These are phyloP conservation scores for Ochetophila trinervis DNA, from an alignment of 306 rosid genomes.

Conservation along the genomic window DNA sequence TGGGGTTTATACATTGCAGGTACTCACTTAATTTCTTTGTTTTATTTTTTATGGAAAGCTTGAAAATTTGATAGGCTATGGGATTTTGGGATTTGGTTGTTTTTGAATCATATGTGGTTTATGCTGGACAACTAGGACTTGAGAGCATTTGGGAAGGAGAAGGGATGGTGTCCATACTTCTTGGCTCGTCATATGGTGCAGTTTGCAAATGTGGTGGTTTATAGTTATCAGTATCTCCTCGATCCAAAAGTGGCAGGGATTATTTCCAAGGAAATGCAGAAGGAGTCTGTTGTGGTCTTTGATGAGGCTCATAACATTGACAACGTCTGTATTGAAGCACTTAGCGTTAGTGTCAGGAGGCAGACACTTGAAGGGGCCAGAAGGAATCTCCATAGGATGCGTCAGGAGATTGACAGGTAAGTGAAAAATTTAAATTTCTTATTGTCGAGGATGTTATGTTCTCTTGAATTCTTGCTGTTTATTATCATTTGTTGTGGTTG, in stretches of 20 bases:
- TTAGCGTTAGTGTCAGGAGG: constrained; percentile 95
- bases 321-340: constrained; percentile 95
- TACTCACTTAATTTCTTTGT: constrained; percentile 9
- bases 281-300: constrained; percentile 89
- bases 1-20: constrained; percentile 93
- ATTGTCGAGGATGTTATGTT: not conserved
- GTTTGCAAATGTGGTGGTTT: constrained; percentile 85
- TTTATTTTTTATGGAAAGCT: not conserved
- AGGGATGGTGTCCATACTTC: constrained; percentile 93
- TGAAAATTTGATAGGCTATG: not conserved
- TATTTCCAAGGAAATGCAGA: constrained; percentile 95
- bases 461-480: not conserved
- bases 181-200: constrained; percentile 96
- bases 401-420: constrained; percentile 87
- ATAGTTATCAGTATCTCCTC: constrained; percentile 92
- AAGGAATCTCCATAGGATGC: constrained; percentile 78
- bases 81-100: not conserved
- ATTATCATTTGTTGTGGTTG: not conserved
- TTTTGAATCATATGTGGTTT: not conserved
- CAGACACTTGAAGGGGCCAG: constrained; percentile 95
- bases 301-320: constrained; percentile 97
- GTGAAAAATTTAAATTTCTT: constrained; percentile 14
- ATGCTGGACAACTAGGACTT: constrained; percentile 47
- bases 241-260: constrained; percentile 92
- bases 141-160: constrained; percentile 71